Base-by-base conservation (phyloP, 257 asterid genomes). In the Verbena officinalis region DNA sequence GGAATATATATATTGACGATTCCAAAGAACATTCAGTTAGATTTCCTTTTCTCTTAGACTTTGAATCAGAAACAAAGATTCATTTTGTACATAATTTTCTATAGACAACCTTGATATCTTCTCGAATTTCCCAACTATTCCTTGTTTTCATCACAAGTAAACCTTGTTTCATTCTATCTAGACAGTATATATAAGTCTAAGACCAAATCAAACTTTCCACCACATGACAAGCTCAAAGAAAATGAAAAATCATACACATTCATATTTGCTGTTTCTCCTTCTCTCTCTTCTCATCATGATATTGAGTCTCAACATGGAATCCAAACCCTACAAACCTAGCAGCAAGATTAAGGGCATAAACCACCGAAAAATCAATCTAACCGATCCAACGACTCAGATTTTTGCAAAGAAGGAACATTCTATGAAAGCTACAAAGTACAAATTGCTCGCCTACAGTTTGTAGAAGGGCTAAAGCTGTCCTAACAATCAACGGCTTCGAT, bases 301-400 rank as follows among this genome's bases (percentile, higher is more conserved):
- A 6, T 15, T 42, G 27, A 36, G 1, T 38, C 40, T 21, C 14
- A 45, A 15, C 1, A 59, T 33, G 2, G 64, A 73, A 48, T 66
- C 71, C 36, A 67, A 73, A 7, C 24, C 73, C 9, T 82, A 83
- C 69, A 65, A 65, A 13, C 72, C 81, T 3, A 77, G 81, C 7
- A 85, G 81, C 46, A 69, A 64, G 40, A 73, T 71, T n/a, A 45
- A 58, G 23, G 83, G 88, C 16, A 77, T 34, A 83, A 67, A 2
- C 88, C 78, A n/a, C 88, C 83, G 19, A 57, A 70, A 20, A 76
- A 77, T 8, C 55, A 77, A 63, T 77, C 85, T 74, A 79, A 82
- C 71, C 60, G 23, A 22, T 70, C 65, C 5, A 65, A 79, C 33
- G 74, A 74, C 23, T 83, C 88, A 0, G 83, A 82, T 2, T 76